Percentiles rank a stretch among this genome's conserved stretches.
phyloP scores from a whole-genome alignment of 768 basidiomycete genomes.

The Termitomyces sp. region DNA sequence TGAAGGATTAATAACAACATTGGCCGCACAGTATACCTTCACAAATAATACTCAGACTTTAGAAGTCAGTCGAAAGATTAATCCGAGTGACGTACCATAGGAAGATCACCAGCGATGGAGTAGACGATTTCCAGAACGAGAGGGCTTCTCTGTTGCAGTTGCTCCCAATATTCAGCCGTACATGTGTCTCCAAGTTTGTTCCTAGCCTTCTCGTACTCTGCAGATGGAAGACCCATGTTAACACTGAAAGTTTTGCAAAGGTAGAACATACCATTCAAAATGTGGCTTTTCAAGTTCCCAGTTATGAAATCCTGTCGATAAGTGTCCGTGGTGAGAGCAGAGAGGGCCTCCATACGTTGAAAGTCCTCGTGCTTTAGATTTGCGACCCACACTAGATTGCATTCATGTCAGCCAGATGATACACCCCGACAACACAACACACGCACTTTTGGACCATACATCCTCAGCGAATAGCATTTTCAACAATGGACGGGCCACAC shows the following conservation, averaged over 20 bases:
- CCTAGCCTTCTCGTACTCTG: constrained; percentile 25
- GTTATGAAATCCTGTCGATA: constrained; percentile 34
- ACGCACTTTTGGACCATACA: constrained; percentile 25
- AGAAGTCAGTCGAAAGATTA: neutral
- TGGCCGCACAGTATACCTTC: constrained; percentile 31
- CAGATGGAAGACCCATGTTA: neutral
- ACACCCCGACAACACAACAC: neutral
- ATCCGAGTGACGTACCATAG: constrained; percentile 20
- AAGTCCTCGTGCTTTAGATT: constrained; percentile 24
- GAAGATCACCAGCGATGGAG: constrained; percentile 21
- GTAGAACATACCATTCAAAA: constrained; percentile 19
- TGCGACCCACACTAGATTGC: constrained; percentile 19
- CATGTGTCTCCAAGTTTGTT: constrained; percentile 16
- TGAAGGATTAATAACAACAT: constrained; percentile 24
- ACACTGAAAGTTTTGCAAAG: neutral
- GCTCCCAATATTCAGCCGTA: constrained; percentile 16
- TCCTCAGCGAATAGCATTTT: constrained; percentile 9
- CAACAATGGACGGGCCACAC: constrained; percentile 25
- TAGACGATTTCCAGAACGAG: constrained; percentile 13
- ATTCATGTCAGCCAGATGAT: neutral
- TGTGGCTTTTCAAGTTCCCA: constrained; percentile 25
- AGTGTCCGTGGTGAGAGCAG: constrained; percentile 16
- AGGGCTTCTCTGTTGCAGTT: constrained; percentile 6
- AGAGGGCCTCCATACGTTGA: constrained; percentile 25
- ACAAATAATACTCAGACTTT: neutral